These are phyloP conservation scores for Colletotrichum magnum DNA, from an alignment of 2,329 filamentous ascomycete species.

Conservation along the genomic window DNA sequence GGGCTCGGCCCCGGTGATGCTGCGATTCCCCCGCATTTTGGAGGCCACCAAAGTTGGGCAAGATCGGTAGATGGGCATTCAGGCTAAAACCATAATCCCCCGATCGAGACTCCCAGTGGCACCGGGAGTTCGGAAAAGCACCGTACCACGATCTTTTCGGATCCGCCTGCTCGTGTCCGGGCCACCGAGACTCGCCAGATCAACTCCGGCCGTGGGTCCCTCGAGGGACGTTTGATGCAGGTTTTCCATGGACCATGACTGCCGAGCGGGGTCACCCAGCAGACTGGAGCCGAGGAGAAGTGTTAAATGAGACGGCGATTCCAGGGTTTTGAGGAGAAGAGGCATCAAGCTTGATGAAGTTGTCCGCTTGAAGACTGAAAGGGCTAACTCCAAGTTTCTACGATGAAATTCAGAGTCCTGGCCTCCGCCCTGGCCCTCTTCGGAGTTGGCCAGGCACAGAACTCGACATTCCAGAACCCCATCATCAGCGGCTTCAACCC, in stretches of 20 bases:
- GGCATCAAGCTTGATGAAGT: too few species aligned
- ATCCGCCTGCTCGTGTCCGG: neutral
- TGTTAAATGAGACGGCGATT: neutral
- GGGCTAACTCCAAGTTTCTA: neutral
- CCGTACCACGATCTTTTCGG: neutral
- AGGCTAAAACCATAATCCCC: conserved; percentile 15
- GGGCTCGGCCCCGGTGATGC: conserved; percentile 6
- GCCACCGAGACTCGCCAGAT: neutral
- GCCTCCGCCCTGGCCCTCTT: neutral
- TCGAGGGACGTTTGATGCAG: neutral
- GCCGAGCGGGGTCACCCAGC: neutral
- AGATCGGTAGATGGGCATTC: conserved; percentile 21
- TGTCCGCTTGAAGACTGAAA: too few species aligned
- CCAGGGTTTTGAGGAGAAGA: neutral
- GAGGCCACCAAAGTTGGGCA: neutral
- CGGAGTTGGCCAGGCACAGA: conserved; percentile 28
- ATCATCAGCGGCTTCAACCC: conserved; percentile 65
- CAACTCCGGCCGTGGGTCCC: neutral
- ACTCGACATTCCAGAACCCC: conserved; percentile 56
- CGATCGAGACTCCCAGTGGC: neutral
- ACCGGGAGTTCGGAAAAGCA: conserved; percentile 29
- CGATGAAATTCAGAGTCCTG: neutral
- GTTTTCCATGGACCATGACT: conserved; percentile 20
- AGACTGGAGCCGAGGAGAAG: accelerated
- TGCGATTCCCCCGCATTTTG: conserved; percentile 23